Base-by-base conservation (phyloP, 106 monocot species). In the Phalaenopsis equestris region DNA sequence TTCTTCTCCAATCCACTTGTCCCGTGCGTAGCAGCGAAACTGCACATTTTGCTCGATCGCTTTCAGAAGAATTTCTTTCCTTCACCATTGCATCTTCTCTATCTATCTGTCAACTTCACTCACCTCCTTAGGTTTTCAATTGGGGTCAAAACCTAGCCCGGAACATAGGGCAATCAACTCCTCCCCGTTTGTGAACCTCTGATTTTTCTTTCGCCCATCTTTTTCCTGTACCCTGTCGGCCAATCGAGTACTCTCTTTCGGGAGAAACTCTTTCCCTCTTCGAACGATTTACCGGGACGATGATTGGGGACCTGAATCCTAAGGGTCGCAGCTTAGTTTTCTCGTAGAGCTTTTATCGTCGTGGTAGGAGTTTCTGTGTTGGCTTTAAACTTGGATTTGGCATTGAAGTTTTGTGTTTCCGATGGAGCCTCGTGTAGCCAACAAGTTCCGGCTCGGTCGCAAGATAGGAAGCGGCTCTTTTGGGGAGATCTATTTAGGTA, bases 391-490 rank as follows among this genome's bases (percentile, higher is more conserved):
- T 39, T 70, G 1, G 8, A 70, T 70, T 70, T 70, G 70, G 3
- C 12, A 10, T 21, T 23, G n/a, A 23, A 10, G 24, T 14, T 70
- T 39, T 38, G 70, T 14, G 11, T 38, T 70, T 70, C 70, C 14
- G n/a, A 92, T 92, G 92, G 92, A 92, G 79, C 86, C 86, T 76
- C 86, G 87, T 8, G 82, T 92, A 55, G 92, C 88, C 52, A 90
- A 86, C 73, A 90, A 93, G 68, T 93, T 88, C 79, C 78, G 90
- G 75, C 86, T 93, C 19, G 88, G 90, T n/a, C 84, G 85, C 1
- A 93, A 90, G 83, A 90, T 93, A 70, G 92, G 92, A 72, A 86
- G 92, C 75, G 92, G 92, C 15, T 93, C 92, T 0, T 93, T 93
- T 79, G 92, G 92, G 61, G 92, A 93, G 86, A 90, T 93, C 78